Evolutionary conservation across 495 filamentous ascomycete species (phyloP), one percentile per base, ranked within the genome.

Genomic region (Talaromyces proteolyticus): DNA sequence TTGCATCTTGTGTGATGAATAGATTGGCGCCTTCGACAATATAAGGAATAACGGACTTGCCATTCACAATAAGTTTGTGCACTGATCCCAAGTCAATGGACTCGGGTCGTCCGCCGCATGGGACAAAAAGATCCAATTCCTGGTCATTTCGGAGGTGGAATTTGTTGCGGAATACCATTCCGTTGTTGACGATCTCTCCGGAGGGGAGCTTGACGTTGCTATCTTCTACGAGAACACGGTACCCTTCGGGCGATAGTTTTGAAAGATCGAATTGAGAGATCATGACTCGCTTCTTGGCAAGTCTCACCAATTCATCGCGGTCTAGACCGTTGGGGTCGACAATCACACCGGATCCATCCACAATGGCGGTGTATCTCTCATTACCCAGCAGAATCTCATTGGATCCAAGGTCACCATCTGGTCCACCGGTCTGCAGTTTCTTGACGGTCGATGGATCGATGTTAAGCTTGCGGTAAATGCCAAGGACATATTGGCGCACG

Each of bases 1-100:
- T 98, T 55, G 89, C 91, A 61, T 98, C 93, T 69, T 98, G 94
- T 11, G 93, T 97, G 69, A 98, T 93, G 80, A 98, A 98, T 37
- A 98, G 76, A 63, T 98, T 98, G 61, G 93, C 93, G 18, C 93
- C 93, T 67, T 98, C 93, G 42, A 98, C 93, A 23, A 98, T 91
- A 72, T 93, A 97, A 5, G 91, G 91, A 50, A 98, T 86, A 5
- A 77, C 79, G 14, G 77, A 76, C 73, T 93, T 95, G 67, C 88
- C 87, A 51, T 93, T 81, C 41, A 71, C 59, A 64, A 98, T 95
- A 49, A 98, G 80, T 65, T 86, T 87, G 63, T 76, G 81, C 24
- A 89, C 92, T 10, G 84, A 88, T 41, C 85, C 82, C 53, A 98
- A 79, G 60, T 98, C 94, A 59, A 98, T 95, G 2, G 92, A 95